phyloP scores from a whole-genome alignment of 192 early-diverging fungal genomes.

The Chytriomyces hyalinus region DNA sequence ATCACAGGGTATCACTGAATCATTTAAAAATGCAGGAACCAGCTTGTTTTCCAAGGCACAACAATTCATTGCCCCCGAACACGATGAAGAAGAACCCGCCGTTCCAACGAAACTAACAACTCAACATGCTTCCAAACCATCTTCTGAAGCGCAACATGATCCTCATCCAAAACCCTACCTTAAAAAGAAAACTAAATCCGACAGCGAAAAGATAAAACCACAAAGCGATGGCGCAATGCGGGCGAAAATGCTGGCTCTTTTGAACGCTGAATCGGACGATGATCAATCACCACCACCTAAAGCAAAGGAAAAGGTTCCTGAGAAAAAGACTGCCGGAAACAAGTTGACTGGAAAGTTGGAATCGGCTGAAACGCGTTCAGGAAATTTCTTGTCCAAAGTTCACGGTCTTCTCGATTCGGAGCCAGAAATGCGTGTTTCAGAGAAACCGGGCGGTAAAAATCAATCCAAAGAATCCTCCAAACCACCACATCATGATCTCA shows the following conservation, averaged over 20 bases:
- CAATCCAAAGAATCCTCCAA: too few relatives aligned
- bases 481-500: too few relatives aligned
- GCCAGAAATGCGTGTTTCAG: too few relatives aligned
- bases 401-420: not conserved
- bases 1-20: too few relatives aligned
- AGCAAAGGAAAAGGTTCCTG: not conserved
- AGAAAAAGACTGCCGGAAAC: too few relatives aligned
- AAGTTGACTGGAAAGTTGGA: not conserved
- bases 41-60: too few relatives aligned
- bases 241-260: conserved; percentile 5
- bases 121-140: not conserved
- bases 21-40: too few relatives aligned
- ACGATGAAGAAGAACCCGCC: too few relatives aligned
- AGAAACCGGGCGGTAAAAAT: too few relatives aligned
- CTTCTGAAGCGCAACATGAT: too few relatives aligned
- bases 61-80: too few relatives aligned
- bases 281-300: not conserved
- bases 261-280: not conserved
- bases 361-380: not conserved
- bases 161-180: not conserved
- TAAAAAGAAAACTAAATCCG: not conserved
- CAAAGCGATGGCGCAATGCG: not conserved
- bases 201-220: not conserved
- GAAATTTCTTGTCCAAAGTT: not conserved
- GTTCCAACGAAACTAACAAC: not conserved